These are phyloP conservation scores for Flueggea neowawraea DNA, from an alignment of 441 rosid genomes.

Conservation along the genomic window DNA sequence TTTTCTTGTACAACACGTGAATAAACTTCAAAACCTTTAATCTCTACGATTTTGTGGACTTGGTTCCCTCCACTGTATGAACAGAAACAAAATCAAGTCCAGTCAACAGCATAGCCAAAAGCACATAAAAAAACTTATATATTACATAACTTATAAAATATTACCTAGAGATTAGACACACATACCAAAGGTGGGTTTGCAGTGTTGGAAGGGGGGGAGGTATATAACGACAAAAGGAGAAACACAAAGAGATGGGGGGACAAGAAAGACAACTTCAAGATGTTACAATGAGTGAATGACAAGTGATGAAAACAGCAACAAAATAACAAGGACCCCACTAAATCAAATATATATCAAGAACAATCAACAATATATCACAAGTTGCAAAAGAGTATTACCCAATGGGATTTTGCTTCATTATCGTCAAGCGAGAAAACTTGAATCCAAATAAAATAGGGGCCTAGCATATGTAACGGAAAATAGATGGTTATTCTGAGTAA, in stretches of 20 bases:
- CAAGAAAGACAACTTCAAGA: too few species aligned
- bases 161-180: too few species aligned
- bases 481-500: background rate
- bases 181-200: too few species aligned
- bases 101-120: conserved; percentile 32
- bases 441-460: conserved; percentile 60
- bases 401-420: conserved; percentile 56
- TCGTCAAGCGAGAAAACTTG: conserved; percentile 79
- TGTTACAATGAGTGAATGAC: too few species aligned
- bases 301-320: background rate
- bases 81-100: conserved; percentile 17
- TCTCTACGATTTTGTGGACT: conserved; percentile 66
- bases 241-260: too few species aligned
- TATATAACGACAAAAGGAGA: too few species aligned
- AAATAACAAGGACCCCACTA: background rate
- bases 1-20: conserved; percentile 47
- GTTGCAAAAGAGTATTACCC: conserved; percentile 56
- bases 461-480: conserved; percentile 27
- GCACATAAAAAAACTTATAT: conserved; percentile 1
- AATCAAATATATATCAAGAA: background rate
- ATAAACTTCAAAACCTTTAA: conserved; percentile 76
- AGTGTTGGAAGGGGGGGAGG: too few species aligned
- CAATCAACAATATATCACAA: conserved; percentile 8
- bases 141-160: background rate
- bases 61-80: conserved; percentile 51